Percentiles rank a stretch among this genome's conserved stretches.
phyloP scores from a whole-genome alignment of 257 asterid species.

The Paulownia fortunei region DNA sequence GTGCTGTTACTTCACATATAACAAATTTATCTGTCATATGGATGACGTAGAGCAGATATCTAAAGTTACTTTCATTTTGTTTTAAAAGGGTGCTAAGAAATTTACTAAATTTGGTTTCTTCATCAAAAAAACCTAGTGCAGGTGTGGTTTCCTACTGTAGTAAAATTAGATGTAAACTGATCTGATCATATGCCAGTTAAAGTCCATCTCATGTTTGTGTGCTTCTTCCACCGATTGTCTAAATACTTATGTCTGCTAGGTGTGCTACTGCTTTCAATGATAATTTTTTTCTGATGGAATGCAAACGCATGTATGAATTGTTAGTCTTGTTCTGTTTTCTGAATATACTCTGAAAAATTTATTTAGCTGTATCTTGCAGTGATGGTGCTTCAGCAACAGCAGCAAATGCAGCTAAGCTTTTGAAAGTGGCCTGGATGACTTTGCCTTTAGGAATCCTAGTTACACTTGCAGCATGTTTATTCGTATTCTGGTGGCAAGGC shows the following conservation, averaged over 20 bases:
- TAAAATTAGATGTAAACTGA: slow-evolving; percentile 4
- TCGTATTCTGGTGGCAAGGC: slow-evolving; percentile 90
- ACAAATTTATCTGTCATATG: slow-evolving; percentile 15
- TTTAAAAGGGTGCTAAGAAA: slow-evolving; percentile 11
- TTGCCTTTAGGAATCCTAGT: slow-evolving; percentile 75
- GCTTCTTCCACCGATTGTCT: not conserved
- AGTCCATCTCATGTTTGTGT: not conserved
- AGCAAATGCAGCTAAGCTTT: slow-evolving; percentile 66
- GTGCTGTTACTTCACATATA: not conserved
- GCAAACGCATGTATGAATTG: not conserved
- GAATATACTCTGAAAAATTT: slow-evolving; percentile 27
- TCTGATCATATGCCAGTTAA: not conserved
- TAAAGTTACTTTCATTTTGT: not conserved
- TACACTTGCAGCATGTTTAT: slow-evolving; percentile 61
- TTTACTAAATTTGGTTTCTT: not conserved
- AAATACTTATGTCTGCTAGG: slow-evolving; percentile 2
- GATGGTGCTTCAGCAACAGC: slow-evolving; percentile 60
- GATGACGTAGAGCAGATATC: slow-evolving; percentile 1
- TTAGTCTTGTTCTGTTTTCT: slow-evolving; percentile 21
- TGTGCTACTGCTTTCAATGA: not conserved
- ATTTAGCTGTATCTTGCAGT: slow-evolving; percentile 48
- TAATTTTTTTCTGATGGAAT: slow-evolving; percentile 24
- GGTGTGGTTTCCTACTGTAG: not conserved
- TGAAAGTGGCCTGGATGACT: slow-evolving; percentile 92
- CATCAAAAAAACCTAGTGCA: not conserved